These are phyloP conservation scores for Camillea tinctor DNA, from an alignment of 2,329 filamentous ascomycete genomes.

Conservation along the genomic window DNA sequence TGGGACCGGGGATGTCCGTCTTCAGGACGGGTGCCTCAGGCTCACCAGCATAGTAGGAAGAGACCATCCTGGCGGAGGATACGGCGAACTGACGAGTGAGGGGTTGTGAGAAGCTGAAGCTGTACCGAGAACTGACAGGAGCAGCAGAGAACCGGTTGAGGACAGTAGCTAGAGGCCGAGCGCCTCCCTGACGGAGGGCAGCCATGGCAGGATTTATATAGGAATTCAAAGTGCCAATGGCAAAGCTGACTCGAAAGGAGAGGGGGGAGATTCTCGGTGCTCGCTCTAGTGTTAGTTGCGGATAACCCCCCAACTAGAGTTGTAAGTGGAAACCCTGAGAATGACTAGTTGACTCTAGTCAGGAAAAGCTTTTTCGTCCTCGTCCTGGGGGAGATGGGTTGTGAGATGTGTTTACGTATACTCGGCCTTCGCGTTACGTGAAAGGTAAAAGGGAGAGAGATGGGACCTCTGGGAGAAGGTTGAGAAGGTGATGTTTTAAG, in stretches of 20 bases:
- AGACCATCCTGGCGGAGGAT: slow-evolving; percentile 27
- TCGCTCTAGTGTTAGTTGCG: not conserved
- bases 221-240: not conserved
- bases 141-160: slow-evolving; percentile 16
- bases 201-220: slow-evolving; percentile 20
- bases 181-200: slow-evolving; percentile 28
- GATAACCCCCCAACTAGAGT: not conserved
- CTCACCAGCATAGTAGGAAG: slow-evolving; percentile 41
- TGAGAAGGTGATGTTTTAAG: not conserved
- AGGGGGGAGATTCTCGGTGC: too few species aligned
- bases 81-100: slow-evolving; percentile 16
- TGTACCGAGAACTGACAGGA: slow-evolving; percentile 12
- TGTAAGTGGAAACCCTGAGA: not conserved
- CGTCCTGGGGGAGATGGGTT: not conserved
- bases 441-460: not conserved
- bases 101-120: slow-evolving; percentile 8
- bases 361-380: not conserved
- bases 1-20: slow-evolving; percentile 71
- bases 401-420: not conserved
- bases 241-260: not conserved
- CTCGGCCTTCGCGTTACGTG: not conserved
- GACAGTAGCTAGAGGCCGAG: slow-evolving; percentile 23
- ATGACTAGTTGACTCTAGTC: not conserved
- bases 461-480: not conserved
- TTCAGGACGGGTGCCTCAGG: slow-evolving; percentile 52